phyloP scores from a whole-genome alignment of 1,284 basidiomycete genomes.

The Leccinum subrobustum region DNA sequence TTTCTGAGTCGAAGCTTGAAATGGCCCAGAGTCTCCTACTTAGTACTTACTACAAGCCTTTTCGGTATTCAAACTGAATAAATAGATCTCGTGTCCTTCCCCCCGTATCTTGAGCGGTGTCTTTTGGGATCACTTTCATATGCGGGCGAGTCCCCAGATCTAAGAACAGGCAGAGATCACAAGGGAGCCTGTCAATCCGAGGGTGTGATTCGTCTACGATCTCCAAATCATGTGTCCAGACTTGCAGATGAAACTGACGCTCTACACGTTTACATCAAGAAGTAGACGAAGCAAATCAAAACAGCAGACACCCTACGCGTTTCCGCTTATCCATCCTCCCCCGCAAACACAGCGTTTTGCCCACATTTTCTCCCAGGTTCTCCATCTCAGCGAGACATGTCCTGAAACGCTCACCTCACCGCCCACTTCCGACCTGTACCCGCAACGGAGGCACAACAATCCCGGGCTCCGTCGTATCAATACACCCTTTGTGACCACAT shows the following conservation, averaged over 20 bases:
- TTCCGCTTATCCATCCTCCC: constrained; percentile 52
- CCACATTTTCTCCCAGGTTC: constrained; percentile 63
- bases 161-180: no score
- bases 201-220: not conserved
- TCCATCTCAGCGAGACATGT: constrained; percentile 48
- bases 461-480: constrained; percentile 39
- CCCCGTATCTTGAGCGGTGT: no score
- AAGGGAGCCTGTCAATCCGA: not conserved
- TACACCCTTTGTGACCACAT: constrained; percentile 60
- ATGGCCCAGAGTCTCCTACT: not conserved
- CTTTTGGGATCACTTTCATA: no score
- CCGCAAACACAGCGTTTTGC: constrained; percentile 62
- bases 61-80: not conserved
- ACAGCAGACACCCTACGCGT: constrained; percentile 7
- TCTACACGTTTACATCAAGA: not conserved
- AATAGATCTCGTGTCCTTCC: no score
- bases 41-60: not conserved
- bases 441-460: constrained; percentile 59
- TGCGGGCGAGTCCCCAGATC: no score
- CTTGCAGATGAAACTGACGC: constrained; percentile 18
- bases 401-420: constrained; percentile 31
- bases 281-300: not conserved
- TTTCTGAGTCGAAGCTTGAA: no score
- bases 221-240: not conserved
- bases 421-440: constrained; percentile 50